These are phyloP conservation scores for Sistotremastrum suecicum DNA, from an alignment of 768 basidiomycete genomes.

Conservation along the genomic window DNA sequence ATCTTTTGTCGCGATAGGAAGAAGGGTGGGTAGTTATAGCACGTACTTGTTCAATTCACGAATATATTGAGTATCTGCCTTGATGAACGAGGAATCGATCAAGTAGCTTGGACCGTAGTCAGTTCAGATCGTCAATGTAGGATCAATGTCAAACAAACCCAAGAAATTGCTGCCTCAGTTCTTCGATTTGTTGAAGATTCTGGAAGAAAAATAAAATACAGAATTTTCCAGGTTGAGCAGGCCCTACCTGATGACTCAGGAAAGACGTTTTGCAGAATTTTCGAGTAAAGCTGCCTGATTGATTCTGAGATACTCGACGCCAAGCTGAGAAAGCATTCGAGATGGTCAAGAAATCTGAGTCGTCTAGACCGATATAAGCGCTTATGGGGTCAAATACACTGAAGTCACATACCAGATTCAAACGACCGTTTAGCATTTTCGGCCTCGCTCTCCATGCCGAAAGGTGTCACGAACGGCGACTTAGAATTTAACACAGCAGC, in stretches of 20 bases:
- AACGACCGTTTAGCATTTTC: slow-evolving; percentile 74
- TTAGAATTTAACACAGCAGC: slow-evolving; percentile 88
- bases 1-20: neutral
- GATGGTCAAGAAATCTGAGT: slow-evolving; percentile 89
- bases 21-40: neutral
- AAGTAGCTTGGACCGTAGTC: slow-evolving; percentile 42
- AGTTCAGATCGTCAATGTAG: slow-evolving; percentile 1
- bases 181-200: slow-evolving; percentile 94
- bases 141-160: slow-evolving; percentile 26
- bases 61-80: slow-evolving; percentile 46
- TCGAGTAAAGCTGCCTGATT: slow-evolving; percentile 32
- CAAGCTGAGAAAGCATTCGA: slow-evolving; percentile 84
- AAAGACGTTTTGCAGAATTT: slow-evolving; percentile 73
- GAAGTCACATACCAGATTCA: slow-evolving; percentile 44
- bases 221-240: neutral
- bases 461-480: slow-evolving; percentile 81
- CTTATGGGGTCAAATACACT: neutral
- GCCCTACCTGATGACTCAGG: slow-evolving; percentile 62
- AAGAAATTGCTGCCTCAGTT: slow-evolving; percentile 81
- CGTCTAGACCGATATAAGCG: slow-evolving; percentile 34
- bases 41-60: slow-evolving; percentile 55
- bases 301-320: slow-evolving; percentile 60
- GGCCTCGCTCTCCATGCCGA: slow-evolving; percentile 79
- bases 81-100: slow-evolving; percentile 77
- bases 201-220: slow-evolving; percentile 15